Base-by-base conservation (phyloP, 2,329 filamentous ascomycete species). In the Tricladium varicosporioides region DNA sequence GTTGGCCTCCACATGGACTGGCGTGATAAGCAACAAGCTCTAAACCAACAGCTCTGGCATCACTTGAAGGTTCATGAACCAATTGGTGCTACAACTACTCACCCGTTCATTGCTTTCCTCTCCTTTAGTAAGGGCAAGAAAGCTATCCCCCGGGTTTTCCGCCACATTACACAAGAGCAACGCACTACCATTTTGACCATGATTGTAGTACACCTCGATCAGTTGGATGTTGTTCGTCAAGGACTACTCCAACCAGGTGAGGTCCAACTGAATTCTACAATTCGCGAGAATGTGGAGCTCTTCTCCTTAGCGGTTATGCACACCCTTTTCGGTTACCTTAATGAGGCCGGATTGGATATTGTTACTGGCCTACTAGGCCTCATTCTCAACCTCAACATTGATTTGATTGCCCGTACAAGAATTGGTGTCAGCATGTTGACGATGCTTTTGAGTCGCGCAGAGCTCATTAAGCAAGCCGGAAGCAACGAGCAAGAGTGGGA, bases 41-140 rank as follows among this genome's bases (percentile, higher is more conserved):
- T 96, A 58, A 96, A 93, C 66, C 78, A 83, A 49, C 85, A 88
- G 70, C 80, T 99, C 11, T 99, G 94, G 94, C 78, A 82, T 44
- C 85, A 89, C 57, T 81, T 97, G 51, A 96, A 95, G 76, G 91
- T 99, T 50, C 91, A 96, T 75, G 93, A 96, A 70, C 92, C 92
- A 1, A 94, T 97, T 65, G 88, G 84, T 27, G 81, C 78, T 47
- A 90, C 87, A 52, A 83, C 88, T 3, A 80, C 86, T 15, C 94
- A 99, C 72, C 94, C 94, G 0, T 99, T 99, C 75, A 97, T 99
- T 65, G 91, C 92, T 48, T 93, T 99, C 72, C 78, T 99, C 48
- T 96, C 92, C 4, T 95, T 94, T 69, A 85, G 87, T 65, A 99
- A 99, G 78, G 94, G 94, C 69, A 97, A 97, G 78, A 96, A 94